Conservation (phyloP, 768 basidiomycete species). For the Symmetrospora coprosmae region DNA sequence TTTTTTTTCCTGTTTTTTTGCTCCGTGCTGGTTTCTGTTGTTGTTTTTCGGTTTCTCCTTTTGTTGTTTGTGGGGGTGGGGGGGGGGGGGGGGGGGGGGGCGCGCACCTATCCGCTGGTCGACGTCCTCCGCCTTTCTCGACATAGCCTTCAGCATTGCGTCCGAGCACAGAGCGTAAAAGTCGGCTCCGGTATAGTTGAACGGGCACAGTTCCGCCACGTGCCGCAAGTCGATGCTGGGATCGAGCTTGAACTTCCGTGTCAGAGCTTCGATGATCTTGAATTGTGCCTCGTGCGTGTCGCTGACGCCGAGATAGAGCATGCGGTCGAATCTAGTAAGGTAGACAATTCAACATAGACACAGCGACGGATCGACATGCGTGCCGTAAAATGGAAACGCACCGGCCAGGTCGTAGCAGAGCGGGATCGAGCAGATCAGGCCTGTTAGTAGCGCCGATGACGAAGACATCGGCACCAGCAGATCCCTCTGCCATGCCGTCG, state of each 20-base stretch:
- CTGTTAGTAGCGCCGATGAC: slow-evolving; percentile 94
- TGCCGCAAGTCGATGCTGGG: slow-evolving; percentile 49
- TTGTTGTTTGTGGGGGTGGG: no score
- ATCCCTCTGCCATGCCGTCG: slow-evolving; percentile 60
- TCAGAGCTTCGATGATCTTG: slow-evolving; percentile 75
- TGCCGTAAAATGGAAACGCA: slow-evolving; percentile 39
- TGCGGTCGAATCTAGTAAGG: slow-evolving; percentile 70
- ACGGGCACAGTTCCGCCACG: slow-evolving; percentile 63
- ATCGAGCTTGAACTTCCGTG: slow-evolving; percentile 76
- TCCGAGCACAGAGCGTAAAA: slow-evolving; percentile 96
- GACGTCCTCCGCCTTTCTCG: slow-evolving; percentile 63
- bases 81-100: not conserved
- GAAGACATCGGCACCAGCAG: slow-evolving; percentile 48
- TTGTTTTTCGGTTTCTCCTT: not conserved
- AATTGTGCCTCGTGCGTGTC: slow-evolving; percentile 69
- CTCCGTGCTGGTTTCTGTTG: not conserved
- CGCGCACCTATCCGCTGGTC: slow-evolving; percentile 57
- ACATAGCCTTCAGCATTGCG: slow-evolving; percentile 89
- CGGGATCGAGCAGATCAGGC: slow-evolving; percentile 88
- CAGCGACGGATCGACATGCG: no score
- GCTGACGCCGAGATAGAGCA: slow-evolving; percentile 90
- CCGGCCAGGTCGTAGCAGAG: slow-evolving; percentile 70
- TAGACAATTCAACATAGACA: no score
- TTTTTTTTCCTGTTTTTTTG: not conserved
- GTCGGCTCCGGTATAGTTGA: slow-evolving; percentile 93